Evolutionary conservation across 495 filamentous ascomycete genomes (phyloP).

Genomic region (Tuber brumale): DNA sequence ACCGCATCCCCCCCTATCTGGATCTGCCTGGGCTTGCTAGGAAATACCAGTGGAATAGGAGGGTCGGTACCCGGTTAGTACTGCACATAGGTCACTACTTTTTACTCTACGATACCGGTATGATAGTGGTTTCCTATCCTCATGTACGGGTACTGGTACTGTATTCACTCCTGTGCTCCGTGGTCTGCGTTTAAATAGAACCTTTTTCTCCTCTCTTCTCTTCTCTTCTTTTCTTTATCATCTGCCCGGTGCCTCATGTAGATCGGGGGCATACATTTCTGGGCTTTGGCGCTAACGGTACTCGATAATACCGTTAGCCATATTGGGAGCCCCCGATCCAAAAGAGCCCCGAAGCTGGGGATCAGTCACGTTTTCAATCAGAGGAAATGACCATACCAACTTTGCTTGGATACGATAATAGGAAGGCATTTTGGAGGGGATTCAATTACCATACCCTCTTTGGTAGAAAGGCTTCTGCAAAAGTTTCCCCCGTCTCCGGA

Average conservation of each 20-base stretch:
- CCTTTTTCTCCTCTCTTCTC: not conserved
- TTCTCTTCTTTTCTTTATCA: not conserved
- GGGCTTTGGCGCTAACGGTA: not conserved
- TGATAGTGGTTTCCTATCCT: not conserved
- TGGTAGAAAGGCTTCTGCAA: not conserved
- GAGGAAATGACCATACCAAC: not conserved
- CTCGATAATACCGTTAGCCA: not conserved
- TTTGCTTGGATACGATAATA: not conserved
- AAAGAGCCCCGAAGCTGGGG: not conserved
- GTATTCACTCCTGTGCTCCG: not conserved
- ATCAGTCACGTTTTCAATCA: not conserved
- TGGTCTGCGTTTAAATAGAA: not conserved
- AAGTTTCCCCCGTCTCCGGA: not conserved
- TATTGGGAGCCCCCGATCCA: not conserved
- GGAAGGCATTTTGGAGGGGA: not conserved
- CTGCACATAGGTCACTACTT: not conserved
- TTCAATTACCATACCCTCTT: not conserved
- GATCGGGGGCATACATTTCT: not conserved
- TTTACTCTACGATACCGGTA: not conserved
- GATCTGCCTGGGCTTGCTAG: not conserved
- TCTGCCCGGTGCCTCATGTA: not conserved
- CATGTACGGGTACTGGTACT: not conserved
- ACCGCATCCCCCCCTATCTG: not conserved
- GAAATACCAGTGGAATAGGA: not conserved
- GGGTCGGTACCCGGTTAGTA: not conserved